phyloP scores from a whole-genome alignment of 495 filamentous ascomycete species.

The Aspergillus biplanus region DNA sequence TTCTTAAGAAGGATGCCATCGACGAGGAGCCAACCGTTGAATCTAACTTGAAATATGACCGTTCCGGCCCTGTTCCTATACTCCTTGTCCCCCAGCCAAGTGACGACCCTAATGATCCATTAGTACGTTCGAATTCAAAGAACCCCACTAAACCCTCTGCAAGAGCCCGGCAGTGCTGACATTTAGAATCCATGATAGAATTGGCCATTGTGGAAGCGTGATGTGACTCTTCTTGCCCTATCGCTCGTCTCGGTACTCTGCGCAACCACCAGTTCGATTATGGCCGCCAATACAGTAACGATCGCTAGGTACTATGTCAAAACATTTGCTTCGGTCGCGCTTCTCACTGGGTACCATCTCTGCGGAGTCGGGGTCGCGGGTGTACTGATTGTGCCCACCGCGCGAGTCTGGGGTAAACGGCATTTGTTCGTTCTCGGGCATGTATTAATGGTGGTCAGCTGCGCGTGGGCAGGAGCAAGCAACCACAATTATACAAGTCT shows the following conservation, averaged over 20 bases:
- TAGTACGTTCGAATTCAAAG: conserved; percentile 47
- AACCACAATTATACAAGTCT: conserved; percentile 67
- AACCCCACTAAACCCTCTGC: background rate
- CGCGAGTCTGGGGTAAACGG: conserved; percentile 90
- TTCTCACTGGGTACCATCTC: conserved; percentile 87
- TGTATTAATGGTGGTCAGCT: conserved; percentile 69
- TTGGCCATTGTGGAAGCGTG: conserved; percentile 87
- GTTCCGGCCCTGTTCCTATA: conserved; percentile 64
- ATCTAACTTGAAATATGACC: conserved; percentile 71
- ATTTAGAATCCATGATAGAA: conserved; percentile 59
- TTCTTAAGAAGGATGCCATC: conserved; percentile 60
- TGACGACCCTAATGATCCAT: conserved; percentile 78
- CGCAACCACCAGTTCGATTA: conserved; percentile 76
- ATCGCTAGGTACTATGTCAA: conserved; percentile 62
- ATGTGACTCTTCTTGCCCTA: conserved; percentile 75
- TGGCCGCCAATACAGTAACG: conserved; percentile 83
- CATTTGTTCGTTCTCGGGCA: conserved; percentile 85
- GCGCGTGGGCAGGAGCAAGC: conserved; percentile 78
- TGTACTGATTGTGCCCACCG: conserved; percentile 81
- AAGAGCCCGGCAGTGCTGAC: conserved; percentile 20
- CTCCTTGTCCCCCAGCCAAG: conserved; percentile 81
- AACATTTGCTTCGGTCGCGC: conserved; percentile 70
- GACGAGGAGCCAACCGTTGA: conserved; percentile 37
- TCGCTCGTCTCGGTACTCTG: conserved; percentile 81
- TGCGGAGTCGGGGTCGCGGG: conserved; percentile 81